A percentile compares a stretch with the other conserved stretches of the same genome.
Evolutionary conservation across 2,329 filamentous ascomycete species (phyloP).

Genomic region (Sporothrix protearum): DNA sequence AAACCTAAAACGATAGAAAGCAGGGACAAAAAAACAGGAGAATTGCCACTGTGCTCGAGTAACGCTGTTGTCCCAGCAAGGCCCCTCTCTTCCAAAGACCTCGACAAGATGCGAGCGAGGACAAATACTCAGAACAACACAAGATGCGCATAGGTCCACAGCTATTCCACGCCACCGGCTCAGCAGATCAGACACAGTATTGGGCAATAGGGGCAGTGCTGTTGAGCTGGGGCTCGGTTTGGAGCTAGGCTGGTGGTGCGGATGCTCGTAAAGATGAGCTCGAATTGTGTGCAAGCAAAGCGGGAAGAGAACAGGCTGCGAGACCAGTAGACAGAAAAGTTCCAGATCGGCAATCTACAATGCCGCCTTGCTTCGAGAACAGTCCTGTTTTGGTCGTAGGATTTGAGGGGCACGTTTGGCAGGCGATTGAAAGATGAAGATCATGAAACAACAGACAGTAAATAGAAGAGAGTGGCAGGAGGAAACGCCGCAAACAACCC

Average conservation of each 20-base stretch:
- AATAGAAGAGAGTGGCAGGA: too few relatives aligned
- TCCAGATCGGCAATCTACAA: neutral
- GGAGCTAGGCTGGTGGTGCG: neutral
- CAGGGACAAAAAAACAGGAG: neutral
- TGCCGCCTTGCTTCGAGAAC: neutral
- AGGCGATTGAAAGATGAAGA: neutral
- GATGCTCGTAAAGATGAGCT: neutral
- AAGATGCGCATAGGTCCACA: neutral
- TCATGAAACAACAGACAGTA: slow-evolving; percentile 2
- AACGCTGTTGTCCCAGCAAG: neutral
- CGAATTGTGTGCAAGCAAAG: neutral
- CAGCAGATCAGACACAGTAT: neutral
- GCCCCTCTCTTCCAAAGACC: neutral
- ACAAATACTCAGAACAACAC: neutral
- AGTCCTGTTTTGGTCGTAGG: neutral
- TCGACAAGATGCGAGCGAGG: neutral
- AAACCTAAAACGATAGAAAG: slow-evolving; percentile 5
- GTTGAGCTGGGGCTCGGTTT: neutral
- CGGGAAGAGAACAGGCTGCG: neutral
- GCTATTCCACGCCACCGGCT: neutral
- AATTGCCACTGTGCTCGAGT: neutral
- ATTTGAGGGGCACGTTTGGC: neutral
- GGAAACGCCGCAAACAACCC: neutral
- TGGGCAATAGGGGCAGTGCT: slow-evolving; percentile 2
- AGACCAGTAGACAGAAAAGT: neutral